Percentiles rank a stretch among this genome's conserved stretches.
Evolutionary conservation across 306 rosid species (phyloP).

Genomic region (Trichosanthes truncata): DNA sequence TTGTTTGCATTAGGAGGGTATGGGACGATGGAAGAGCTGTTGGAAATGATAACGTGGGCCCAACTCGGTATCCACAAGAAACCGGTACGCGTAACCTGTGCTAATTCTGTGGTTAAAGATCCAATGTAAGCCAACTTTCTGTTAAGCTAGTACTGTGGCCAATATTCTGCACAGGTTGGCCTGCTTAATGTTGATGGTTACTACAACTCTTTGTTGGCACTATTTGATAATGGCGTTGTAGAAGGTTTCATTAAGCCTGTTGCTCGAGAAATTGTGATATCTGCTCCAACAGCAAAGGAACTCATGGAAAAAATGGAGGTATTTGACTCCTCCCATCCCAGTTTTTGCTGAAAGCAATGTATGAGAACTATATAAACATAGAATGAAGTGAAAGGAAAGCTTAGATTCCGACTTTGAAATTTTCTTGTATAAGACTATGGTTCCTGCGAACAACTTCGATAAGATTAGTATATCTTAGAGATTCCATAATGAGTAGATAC

Average conservation of each 20-base stretch:
- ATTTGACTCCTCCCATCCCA: constrained; percentile 10
- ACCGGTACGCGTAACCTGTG: constrained; percentile 35
- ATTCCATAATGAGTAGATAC: neutral
- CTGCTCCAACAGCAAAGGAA: constrained; percentile 82
- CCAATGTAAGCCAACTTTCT: neutral
- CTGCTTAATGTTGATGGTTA: constrained; percentile 91
- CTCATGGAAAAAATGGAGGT: constrained; percentile 86
- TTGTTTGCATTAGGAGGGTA: constrained; percentile 58
- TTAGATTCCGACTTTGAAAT: neutral
- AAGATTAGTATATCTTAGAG: neutral
- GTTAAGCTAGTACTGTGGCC: neutral
- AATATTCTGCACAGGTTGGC: constrained; percentile 53
- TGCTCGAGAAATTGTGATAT: constrained; percentile 70
- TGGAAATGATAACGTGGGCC: constrained; percentile 97
- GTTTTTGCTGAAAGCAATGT: neutral
- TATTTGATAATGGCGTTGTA: constrained; percentile 84
- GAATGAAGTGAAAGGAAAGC: neutral
- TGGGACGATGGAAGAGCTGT: constrained; percentile 93
- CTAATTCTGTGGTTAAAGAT: neutral
- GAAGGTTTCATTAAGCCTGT: constrained; percentile 88
- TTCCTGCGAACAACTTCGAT: neutral
- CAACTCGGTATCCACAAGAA: constrained; percentile 92
- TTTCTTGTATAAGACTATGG: neutral
- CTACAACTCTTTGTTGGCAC: constrained; percentile 74
- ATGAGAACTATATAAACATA: neutral